Evolutionary conservation across 2,329 filamentous ascomycete species (phyloP), one percentile per base, ranked within the genome.

Genomic region (Penicillium concentricum): DNA sequence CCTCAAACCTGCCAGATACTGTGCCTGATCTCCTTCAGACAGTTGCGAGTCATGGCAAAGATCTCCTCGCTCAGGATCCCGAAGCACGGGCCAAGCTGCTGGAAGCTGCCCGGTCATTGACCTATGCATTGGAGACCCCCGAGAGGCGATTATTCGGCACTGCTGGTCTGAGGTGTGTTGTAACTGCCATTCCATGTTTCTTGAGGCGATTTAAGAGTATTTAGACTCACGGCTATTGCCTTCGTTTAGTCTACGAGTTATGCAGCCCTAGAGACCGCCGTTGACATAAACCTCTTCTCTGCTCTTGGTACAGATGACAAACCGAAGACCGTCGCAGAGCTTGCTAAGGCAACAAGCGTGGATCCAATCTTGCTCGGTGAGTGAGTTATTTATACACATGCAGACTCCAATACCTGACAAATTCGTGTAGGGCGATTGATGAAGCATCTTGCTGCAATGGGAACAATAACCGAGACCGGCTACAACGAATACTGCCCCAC

Each of bases 61-160:
- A 34, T 8, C 28, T 42, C 9, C 26, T 43, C 7, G 28, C 16
- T 8, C 24, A 42, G 15, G 38, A 51, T 30, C 18, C 38, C 3
- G 18, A 34, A 26, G 48, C 48, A 30, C 37, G 48, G 8, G 6
- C 18, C 4, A 59, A 57, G 6, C 49, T 68, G 4, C 43, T 67
- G 8, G 56, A 64, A 42, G 43, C 63, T 0, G 58, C 62, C 6
- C 58, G 62, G 8, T 47, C 61, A 6, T 53, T 69, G 38, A 58
- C 62, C 1, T 56, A 60, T 35, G 72, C 61, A 52, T 66, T 73
- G 13, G 78, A 82, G 61, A 80, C 77, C 79, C 79, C 0, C 71
- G 78, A 7, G 79, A 82, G 66, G 77, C 78, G 0, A 79, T 81
- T 71, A 72, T 81, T 51, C 71, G 76, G 53, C 77, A 81, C 43